Conservation (phyloP, 2,329 filamentous ascomycete genomes). For the Ophiostoma sp. region DNA sequence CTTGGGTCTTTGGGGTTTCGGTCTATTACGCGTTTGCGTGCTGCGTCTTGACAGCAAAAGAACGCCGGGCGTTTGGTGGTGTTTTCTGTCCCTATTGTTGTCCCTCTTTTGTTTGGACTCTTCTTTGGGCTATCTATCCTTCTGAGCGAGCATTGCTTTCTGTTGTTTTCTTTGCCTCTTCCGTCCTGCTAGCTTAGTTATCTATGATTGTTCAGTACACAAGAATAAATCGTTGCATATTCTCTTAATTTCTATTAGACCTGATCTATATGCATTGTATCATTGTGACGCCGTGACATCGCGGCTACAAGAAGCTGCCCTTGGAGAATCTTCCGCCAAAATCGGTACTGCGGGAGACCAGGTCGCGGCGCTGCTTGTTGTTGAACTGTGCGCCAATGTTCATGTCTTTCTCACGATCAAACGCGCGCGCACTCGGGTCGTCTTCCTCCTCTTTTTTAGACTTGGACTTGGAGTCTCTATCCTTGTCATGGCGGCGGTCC, state of each 20-base stretch:
- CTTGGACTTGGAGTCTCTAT: background rate
- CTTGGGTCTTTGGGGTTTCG: background rate
- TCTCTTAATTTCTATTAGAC: too few species aligned
- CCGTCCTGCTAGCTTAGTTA: too few species aligned
- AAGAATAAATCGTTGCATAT: background rate
- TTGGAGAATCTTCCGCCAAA: slow-evolving; percentile 78
- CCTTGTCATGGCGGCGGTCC: background rate
- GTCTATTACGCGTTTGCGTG: background rate
- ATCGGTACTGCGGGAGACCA: slow-evolving; percentile 72
- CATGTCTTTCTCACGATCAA: slow-evolving; percentile 94
- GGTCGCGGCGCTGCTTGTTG: slow-evolving; percentile 66
- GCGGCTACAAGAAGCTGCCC: slow-evolving; percentile 56
- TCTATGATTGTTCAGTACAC: background rate
- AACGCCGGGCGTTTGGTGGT: background rate
- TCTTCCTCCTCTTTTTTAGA: slow-evolving; percentile 61
- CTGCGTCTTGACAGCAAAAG: background rate
- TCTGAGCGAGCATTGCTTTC: background rate
- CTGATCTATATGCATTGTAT: too few species aligned
- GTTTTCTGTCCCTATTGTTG: background rate
- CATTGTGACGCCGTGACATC: too few species aligned
- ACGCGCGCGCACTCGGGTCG: slow-evolving; percentile 82
- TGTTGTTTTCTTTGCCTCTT: background rate
- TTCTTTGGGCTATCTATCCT: background rate
- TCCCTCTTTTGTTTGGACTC: background rate
- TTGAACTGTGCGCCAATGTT: slow-evolving; percentile 67